Conservation (phyloP, 345 rosid genomes). For the Cochlearia excelsa region DNA sequence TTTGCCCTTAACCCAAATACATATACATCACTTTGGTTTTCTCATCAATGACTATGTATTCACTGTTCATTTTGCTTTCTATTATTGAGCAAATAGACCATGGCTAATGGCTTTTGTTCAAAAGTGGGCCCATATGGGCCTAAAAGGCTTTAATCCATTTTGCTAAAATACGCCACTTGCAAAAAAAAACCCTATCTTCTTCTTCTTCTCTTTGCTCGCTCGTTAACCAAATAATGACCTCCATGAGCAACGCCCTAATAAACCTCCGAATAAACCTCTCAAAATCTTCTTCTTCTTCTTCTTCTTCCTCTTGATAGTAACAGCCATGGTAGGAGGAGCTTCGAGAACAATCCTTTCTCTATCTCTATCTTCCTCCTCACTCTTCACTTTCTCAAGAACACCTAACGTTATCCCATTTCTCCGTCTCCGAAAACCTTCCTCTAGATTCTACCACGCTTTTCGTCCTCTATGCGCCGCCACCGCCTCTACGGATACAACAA, state of each 20-base stretch:
- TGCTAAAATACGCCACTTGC: conserved; percentile 11
- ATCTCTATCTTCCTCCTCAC: conserved; percentile 44
- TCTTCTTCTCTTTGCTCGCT: background rate
- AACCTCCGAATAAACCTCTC: conserved; percentile 27
- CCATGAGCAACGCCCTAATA: conserved; percentile 22
- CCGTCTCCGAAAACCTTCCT: conserved; percentile 43
- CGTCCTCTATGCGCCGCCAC: conserved; percentile 50
- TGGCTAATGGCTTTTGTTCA: too few species aligned
- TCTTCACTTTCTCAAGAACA: conserved; percentile 33
- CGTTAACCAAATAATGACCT: conserved; percentile 11
- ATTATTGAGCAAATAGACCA: too few species aligned
- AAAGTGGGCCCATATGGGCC: conserved; percentile 22
- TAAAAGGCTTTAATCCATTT: background rate
- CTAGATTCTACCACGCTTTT: conserved; percentile 49
- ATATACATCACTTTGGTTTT: conserved; percentile 7
- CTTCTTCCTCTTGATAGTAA: background rate
- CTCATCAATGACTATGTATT: background rate
- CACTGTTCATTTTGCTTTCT: too few species aligned
- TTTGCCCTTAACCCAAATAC: background rate
- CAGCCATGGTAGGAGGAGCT: conserved; percentile 49
- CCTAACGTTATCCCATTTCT: conserved; percentile 38
- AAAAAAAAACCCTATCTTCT: conserved; percentile 31
- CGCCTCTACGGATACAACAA: conserved; percentile 23
- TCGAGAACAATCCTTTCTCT: conserved; percentile 48
- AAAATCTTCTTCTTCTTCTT: background rate